Evolutionary conservation across 2,329 filamentous ascomycete species (phyloP).

Genomic region (Claviceps arundinis): DNA sequence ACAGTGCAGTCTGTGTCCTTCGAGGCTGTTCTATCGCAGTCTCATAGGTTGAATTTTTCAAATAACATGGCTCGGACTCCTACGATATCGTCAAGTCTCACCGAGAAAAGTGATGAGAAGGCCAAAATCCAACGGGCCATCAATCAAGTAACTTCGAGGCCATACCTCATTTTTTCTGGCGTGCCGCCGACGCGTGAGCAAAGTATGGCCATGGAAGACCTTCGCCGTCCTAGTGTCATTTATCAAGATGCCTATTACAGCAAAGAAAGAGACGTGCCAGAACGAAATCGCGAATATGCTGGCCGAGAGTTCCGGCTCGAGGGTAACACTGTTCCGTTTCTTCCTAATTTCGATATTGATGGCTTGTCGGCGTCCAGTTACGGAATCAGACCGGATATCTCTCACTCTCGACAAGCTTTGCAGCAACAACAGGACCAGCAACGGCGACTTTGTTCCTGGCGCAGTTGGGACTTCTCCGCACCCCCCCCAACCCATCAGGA

Average conservation of each 20-base stretch:
- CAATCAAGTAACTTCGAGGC: not conserved
- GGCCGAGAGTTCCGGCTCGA: conserved; percentile 72
- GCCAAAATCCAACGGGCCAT: conserved; percentile 3
- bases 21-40: not conserved
- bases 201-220: conserved; percentile 11
- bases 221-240: conserved; percentile 47
- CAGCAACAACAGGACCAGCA: conserved; percentile 37
- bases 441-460: conserved; percentile 35
- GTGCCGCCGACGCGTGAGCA: conserved; percentile 16
- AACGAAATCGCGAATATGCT: conserved; percentile 67
- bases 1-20: not conserved
- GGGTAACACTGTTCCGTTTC: conserved; percentile 62
- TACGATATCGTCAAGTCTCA: not conserved
- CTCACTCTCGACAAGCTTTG: conserved; percentile 37
- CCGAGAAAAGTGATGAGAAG: conserved; percentile 1
- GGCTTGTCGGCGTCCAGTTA: conserved; percentile 40
- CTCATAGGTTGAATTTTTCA: not conserved
- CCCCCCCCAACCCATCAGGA: conserved; percentile 58
- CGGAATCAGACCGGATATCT: conserved; percentile 34
- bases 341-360: conserved; percentile 62
- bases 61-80: not conserved
- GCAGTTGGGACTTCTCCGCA: conserved; percentile 61
- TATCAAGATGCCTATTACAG: conserved; percentile 84
- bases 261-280: conserved; percentile 69
- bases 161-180: conserved; percentile 13